Conservation (phyloP, 2,329 filamentous ascomycete species). For the Pestalotiopsis sp. region DNA sequence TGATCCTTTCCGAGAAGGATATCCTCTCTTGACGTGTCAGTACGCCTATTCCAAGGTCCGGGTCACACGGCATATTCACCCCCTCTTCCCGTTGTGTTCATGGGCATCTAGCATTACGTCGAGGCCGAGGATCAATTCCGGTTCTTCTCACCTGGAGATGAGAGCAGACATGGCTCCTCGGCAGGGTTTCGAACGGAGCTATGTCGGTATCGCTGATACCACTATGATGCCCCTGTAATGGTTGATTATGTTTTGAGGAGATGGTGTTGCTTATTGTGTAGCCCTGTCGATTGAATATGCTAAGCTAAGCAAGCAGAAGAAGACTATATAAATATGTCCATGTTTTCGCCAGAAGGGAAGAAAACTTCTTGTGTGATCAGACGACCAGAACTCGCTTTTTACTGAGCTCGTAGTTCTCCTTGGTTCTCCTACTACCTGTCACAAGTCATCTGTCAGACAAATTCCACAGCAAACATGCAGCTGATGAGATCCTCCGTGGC, state of each 20-base stretch:
- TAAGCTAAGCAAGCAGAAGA: not conserved
- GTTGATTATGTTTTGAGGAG: not conserved
- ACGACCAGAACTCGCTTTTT: not conserved
- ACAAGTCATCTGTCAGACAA: not conserved
- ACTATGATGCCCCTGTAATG: not conserved
- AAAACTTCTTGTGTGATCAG: not conserved
- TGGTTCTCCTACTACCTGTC: not conserved
- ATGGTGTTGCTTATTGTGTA: not conserved
- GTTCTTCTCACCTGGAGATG: not conserved
- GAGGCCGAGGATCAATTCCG: not conserved
- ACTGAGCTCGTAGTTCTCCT: not conserved
- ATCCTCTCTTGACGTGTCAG: not conserved
- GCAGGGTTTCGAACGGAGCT: constrained; percentile 2
- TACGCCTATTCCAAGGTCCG: not conserved
- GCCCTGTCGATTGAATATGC: not conserved
- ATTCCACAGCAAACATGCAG: not conserved
- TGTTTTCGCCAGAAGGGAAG: not conserved
- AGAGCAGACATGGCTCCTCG: not conserved
- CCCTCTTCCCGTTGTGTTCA: not conserved
- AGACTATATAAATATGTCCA: not conserved
- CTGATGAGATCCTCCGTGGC: constrained; percentile 8
- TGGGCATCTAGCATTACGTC: not conserved
- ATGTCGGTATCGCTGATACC: constrained; percentile 6
- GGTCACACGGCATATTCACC: not conserved
- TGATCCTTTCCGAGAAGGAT: not conserved